Conservation (phyloP, 1,139 yeast species). For the Kodamaea alishanica region DNA sequence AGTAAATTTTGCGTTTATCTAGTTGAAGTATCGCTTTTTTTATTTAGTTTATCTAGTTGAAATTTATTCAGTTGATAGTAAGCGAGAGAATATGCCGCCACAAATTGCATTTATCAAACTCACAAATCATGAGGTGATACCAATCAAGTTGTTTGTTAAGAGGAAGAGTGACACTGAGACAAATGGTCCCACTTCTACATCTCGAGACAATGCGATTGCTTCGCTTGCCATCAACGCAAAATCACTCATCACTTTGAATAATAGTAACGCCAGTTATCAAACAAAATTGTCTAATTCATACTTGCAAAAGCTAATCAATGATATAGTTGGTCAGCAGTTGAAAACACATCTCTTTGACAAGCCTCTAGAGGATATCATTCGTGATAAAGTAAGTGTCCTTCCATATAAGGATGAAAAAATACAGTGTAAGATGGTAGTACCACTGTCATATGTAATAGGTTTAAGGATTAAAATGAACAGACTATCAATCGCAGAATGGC, state of each 20-base stretch:
- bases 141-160: constrained; percentile 16
- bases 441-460: constrained; percentile 6
- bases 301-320: constrained; percentile 12
- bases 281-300: constrained; percentile 16
- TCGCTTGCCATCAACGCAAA: constrained; percentile 17
- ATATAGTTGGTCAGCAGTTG: constrained; percentile 9
- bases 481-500: constrained; percentile 5
- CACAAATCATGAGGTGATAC: constrained; percentile 10
- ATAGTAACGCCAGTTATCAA: constrained; percentile 12
- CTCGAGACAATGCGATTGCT: constrained; percentile 2
- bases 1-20: no score
- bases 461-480: constrained; percentile 4
- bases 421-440: constrained; percentile 8
- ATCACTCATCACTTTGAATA: constrained; percentile 16
- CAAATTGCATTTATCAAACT: constrained; percentile 16
- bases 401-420: constrained; percentile 7
- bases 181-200: no score
- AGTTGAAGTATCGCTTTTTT: no score
- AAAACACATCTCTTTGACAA: constrained; percentile 7
- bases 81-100: no score
- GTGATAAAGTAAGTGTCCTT: constrained; percentile 2
- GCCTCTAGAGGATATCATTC: constrained; percentile 8
- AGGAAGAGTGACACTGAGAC: no score
- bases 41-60: no score
- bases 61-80: no score